Evolutionary conservation across 495 filamentous ascomycete genomes (phyloP), one percentile per base, ranked within the genome.

Genomic region (Parmelia sp.): DNA sequence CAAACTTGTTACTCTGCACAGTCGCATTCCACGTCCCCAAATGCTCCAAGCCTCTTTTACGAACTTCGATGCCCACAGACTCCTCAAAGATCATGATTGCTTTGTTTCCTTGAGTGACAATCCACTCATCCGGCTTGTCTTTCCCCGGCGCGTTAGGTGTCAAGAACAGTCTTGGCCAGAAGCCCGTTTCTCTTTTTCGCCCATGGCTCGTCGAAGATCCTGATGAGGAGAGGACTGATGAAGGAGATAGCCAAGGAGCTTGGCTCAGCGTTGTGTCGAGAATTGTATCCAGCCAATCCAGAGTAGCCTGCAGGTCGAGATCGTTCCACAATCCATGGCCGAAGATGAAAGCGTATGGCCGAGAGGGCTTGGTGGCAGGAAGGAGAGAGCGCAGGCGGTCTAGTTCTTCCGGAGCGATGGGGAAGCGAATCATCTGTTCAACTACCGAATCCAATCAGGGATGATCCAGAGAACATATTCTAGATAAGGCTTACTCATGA

Each of bases 21-120:
- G 75, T 80, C 77, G 79, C 80, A 63, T 83, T 82, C 79, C 79
- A 83, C 42, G 80, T 83, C 47, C 80, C 80, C 58, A 83, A 69
- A 69, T 79, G 77, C 65, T 82, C 80, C 29, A 81, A 66, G 23
- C 77, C 74, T 58, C 74, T 76, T 66, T 73, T 75, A 19, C 63
- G 68, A 14, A 72, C 76, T 40, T 81, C 74, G 15, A 68, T 56
- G 21, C 66, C 68, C 58, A 81, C 75, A 35, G 69, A 69, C 65
- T 81, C 75, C 71, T 83, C 80, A 65, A 79, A 83, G 7, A 75
- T 67, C 67, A 77, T 73, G 27, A 82, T 67, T 37, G 78, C 79
- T 68, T 82, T 82, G 63, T 82, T 80, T 4, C 80, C 80, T 63
- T 83, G 80, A 39, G 68, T 80, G 4, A 80, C 68, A 39, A 81